Base-by-base conservation (phyloP, 2,329 filamentous ascomycete genomes). In the Phoma herbarum region DNA sequence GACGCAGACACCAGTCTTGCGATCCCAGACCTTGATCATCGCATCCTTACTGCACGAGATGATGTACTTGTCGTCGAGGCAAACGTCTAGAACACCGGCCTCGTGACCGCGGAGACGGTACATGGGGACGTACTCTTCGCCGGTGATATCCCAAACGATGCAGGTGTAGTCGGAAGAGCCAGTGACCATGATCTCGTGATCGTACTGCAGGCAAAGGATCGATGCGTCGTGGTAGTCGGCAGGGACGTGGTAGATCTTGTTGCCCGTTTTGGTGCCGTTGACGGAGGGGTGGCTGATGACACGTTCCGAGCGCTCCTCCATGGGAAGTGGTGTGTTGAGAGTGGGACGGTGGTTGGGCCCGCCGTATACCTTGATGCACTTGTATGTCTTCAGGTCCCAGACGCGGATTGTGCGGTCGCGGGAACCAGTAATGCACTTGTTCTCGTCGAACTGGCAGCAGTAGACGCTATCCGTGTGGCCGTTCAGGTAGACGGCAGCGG, bases 11-110 rank as follows among this genome's bases (percentile, higher is more conserved):
- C 92, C 91, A 0, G 91, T 95, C 54, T 86, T 80, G 44, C 95
- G 91, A 72, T 97, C 91, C 94, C 94, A 98, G 23, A 99, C 88
- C 73, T 93, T 96, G 73, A 99, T 96, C 62, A 86, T 93, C 39
- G 90, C 88, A 78, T 99, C 95, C 79, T 99, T 99, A 75, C 92
- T 97, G 82, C 95, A 99, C 5, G 94, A 97, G 49, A 98, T 90
- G 70, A 99, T 97, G 78, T 96, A 90, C 68, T 90, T 89, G 64
- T 92, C 87, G 75, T 99, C 93, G 65, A 99, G 94, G 64, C 92
- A 94, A 10, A 99, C 88, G 74, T 99, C 95, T 14, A 99, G 85
- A 37, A 99, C 93, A 50, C 95, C 94, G 4, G 92, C 92, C 6
- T 86, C 87, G 79, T 99, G 95, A 62, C 90, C 88, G 31, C 82